These are phyloP conservation scores for Phialophora chinensis DNA, from an alignment of 2,329 filamentous ascomycete species.

Conservation along the genomic window DNA sequence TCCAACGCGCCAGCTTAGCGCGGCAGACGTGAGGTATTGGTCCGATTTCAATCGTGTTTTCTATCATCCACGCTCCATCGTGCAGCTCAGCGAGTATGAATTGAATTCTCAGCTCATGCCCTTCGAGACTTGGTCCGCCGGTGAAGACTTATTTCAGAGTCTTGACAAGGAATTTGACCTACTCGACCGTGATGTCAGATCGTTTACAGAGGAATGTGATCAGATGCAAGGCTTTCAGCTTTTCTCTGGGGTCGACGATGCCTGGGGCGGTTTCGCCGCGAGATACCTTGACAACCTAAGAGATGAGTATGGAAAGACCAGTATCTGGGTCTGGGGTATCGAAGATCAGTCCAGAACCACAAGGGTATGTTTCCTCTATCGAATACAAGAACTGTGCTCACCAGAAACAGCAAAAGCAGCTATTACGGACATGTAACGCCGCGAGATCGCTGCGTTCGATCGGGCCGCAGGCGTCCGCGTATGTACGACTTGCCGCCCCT, in stretches of 20 bases:
- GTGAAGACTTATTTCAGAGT: constrained; percentile 74
- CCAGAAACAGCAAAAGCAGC: constrained; percentile 58
- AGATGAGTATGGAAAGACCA: constrained; percentile 89
- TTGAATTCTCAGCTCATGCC: constrained; percentile 79
- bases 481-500: constrained; percentile 74
- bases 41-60: constrained; percentile 94
- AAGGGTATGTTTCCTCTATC: constrained; percentile 53
- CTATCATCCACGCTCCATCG: constrained; percentile 84
- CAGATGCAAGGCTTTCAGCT: constrained; percentile 87
- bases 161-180: constrained; percentile 83
- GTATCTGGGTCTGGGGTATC: constrained; percentile 85
- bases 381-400: constrained; percentile 12
- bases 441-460: constrained; percentile 74
- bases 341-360: constrained; percentile 66
- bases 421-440: constrained; percentile 72
- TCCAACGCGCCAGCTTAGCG: constrained; percentile 67
- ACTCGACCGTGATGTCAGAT: constrained; percentile 85
- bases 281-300: constrained; percentile 76
- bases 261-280: constrained; percentile 78
- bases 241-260: constrained; percentile 73
- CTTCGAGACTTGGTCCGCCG: constrained; percentile 76
- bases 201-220: constrained; percentile 92
- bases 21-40: constrained; percentile 86
- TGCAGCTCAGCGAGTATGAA: constrained; percentile 87
- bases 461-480: constrained; percentile 73